Conservation (phyloP, 257 asterid genomes). For the Solanum pinnatisectum region DNA sequence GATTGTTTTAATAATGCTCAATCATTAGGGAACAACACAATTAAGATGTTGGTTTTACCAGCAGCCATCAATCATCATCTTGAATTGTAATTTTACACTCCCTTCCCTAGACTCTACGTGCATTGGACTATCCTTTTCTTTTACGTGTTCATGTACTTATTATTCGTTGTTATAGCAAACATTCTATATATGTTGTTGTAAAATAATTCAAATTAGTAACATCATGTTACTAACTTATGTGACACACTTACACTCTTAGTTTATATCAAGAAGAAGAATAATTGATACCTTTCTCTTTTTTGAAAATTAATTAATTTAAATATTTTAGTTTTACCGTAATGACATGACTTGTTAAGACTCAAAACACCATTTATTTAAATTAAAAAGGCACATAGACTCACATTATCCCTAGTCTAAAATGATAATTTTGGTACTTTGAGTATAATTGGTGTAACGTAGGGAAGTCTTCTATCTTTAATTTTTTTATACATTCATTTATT, state of each 20-base stretch:
- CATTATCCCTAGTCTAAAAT: neutral
- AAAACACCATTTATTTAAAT: neutral
- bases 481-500: neutral
- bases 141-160: neutral
- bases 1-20: neutral
- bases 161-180: neutral
- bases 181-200: neutral
- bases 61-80: neutral
- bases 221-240: neutral
- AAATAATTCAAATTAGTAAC: neutral
- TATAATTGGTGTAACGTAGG: neutral
- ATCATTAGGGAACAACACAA: neutral
- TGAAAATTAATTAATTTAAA: neutral
- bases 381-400: neutral
- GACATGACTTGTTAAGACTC: neutral
- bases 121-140: neutral
- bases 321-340: neutral
- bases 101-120: neutral
- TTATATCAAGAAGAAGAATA: neutral
- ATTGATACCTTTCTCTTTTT: neutral
- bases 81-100: neutral
- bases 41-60: neutral
- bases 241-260: neutral
- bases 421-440: neutral
- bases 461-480: neutral